phyloP scores from a whole-genome alignment of 768 basidiomycete species.

The Boletus eberwhitei region DNA sequence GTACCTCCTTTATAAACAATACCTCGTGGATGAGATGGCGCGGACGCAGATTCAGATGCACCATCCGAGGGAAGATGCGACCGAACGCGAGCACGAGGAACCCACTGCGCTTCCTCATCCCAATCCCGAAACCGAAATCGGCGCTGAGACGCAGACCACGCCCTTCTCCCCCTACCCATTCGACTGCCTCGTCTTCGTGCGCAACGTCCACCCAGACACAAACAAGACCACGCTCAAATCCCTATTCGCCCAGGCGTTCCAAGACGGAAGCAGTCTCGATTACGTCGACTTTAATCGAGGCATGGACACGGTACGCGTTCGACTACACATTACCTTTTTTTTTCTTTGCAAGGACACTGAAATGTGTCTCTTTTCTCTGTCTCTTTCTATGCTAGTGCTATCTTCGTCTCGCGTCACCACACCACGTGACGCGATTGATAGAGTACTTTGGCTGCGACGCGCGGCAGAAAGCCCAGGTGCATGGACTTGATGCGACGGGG shows the following conservation, averaged over 20 bases:
- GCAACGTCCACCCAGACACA: slow-evolving; percentile 67
- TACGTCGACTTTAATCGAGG: slow-evolving; percentile 82
- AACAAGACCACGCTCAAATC: slow-evolving; percentile 77
- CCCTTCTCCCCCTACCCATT: slow-evolving; percentile 52
- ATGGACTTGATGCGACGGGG: slow-evolving; percentile 57
- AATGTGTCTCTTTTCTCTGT: background rate
- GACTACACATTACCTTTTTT: background rate
- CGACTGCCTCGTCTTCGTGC: slow-evolving; percentile 66
- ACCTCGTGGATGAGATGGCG: slow-evolving; percentile 48
- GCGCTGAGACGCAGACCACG: slow-evolving; percentile 8
- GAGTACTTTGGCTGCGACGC: slow-evolving; percentile 36
- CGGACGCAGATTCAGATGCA: slow-evolving; percentile 2
- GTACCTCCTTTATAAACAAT: slow-evolving; percentile 61
- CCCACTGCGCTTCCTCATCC: background rate
- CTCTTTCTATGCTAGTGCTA: slow-evolving; percentile 52
- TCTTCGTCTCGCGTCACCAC: slow-evolving; percentile 58
- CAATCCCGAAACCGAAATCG: background rate
- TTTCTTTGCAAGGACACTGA: background rate
- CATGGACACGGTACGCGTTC: slow-evolving; percentile 57
- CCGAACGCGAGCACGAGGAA: background rate
- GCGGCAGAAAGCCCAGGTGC: slow-evolving; percentile 38
- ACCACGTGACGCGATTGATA: slow-evolving; percentile 44
- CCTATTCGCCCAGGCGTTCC: slow-evolving; percentile 49
- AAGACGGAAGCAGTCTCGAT: slow-evolving; percentile 40
- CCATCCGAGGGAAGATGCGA: background rate